Evolutionary conservation across 2,329 filamentous ascomycete species (phyloP).

Genomic region (Dactylellina parvicollis): DNA sequence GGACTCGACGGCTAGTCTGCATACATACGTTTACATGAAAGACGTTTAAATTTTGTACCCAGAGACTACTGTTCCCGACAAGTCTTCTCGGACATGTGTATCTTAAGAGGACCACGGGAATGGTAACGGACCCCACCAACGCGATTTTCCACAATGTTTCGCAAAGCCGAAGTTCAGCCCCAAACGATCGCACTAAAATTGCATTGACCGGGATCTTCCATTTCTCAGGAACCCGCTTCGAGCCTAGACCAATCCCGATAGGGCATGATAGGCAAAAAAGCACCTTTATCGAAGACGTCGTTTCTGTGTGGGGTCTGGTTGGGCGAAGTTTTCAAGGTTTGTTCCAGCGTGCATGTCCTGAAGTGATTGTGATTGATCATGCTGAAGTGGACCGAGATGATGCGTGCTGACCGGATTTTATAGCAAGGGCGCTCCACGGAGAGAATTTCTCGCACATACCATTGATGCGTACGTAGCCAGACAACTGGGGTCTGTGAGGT

Average conservation of each 20-base stretch:
- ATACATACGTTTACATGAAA: too few species aligned
- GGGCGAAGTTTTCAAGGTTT: background rate
- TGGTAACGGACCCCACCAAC: conserved; percentile 7
- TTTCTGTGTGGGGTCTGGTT: background rate
- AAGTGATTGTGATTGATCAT: background rate
- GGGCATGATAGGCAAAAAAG: conserved; percentile 15
- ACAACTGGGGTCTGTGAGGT: conserved; percentile 14
- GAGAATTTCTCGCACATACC: background rate
- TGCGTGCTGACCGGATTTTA: conserved; percentile 6
- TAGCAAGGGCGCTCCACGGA: background rate
- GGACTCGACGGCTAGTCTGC: too few species aligned
- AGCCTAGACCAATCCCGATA: conserved; percentile 24
- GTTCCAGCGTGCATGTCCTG: conserved; percentile 4
- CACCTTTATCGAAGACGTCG: conserved; percentile 8
- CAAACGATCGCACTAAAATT: conserved; percentile 20
- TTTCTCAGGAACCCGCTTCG: conserved; percentile 26
- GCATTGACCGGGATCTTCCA: conserved; percentile 19
- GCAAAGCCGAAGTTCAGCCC: conserved; percentile 17
- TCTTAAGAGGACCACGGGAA: conserved; percentile 6
- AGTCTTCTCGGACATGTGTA: background rate
- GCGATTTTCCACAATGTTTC: conserved; percentile 16
- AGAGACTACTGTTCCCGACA: too few species aligned
- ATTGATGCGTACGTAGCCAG: too few species aligned
- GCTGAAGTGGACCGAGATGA: background rate
- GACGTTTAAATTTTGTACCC: too few species aligned